Base-by-base conservation (phyloP, 345 rosid species). In the Eucalyptus decipiens region DNA sequence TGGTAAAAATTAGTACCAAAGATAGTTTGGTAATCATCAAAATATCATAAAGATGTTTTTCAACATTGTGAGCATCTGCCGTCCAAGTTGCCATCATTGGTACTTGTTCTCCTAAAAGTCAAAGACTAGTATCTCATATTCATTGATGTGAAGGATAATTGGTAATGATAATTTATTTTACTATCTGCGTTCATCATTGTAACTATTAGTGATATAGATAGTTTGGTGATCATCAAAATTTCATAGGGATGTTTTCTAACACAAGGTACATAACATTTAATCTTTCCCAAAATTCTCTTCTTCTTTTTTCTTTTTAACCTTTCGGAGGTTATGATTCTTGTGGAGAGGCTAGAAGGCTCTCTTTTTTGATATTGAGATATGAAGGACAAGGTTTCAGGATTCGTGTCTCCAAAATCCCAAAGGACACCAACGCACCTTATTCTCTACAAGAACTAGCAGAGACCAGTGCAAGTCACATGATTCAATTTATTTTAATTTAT, bases 381-480 rank as follows among this genome's bases (percentile, higher is more conserved):
- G 94, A 95, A 90, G 97, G 94, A 37, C 97, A 95, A 93, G 99
- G 98, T 30, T 92, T 94, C 88, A 97, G 98, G 69, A 97, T 97
- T 88, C 95, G 96, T 42, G 98, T 97, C 81, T 95, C 98, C 30
- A 97, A 96, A 89, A 91, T 91, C 88, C 98, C 98, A 12, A 97
- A 94, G 91, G 98, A 97, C 32, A 97, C 98, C 11, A 92, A 83
- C 83, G 98, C 99, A 42, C 93, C 96, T 26, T 97, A 96, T 90
- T 96, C 97, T 87, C 88, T 97, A 52, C 96, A 95, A 87, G 98
- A 97, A 85, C 96, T 99, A 7, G 88, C 91, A 28, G 93, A 94
- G 95, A 95, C 89, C 89, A 92, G 47, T 50, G 24, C 48, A 49
- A 30, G 5, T 24, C 21, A 42, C 19, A 23, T 42, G 43, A 51